These are phyloP conservation scores for Mycena leptocephala DNA, from an alignment of 768 basidiomycete genomes.

Conservation along the genomic window DNA sequence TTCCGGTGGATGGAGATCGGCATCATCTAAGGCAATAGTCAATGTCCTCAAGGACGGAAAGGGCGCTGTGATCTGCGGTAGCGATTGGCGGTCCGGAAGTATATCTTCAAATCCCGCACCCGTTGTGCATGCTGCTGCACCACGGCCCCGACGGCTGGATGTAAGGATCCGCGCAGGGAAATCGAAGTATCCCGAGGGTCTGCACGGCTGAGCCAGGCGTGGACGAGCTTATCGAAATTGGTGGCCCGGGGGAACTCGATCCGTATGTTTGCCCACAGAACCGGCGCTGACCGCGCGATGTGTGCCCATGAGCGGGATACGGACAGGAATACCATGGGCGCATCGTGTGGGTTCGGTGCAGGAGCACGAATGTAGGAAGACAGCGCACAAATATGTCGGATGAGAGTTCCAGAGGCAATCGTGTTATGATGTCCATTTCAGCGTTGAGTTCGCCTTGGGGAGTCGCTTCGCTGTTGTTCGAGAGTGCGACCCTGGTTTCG, in stretches of 20 bases:
- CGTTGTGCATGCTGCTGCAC: neutral
- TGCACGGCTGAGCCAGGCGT: neutral
- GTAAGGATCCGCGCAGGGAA: neutral
- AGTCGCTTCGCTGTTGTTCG: neutral
- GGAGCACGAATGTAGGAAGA: neutral
- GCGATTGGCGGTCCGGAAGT: neutral
- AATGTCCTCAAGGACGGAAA: neutral
- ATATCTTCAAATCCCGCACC: neutral
- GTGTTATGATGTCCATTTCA: neutral
- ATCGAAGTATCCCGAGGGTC: neutral
- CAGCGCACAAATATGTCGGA: constrained; percentile 13
- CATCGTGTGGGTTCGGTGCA: neutral
- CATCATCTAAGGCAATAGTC: neutral
- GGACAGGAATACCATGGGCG: neutral
- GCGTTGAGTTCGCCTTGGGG: neutral
- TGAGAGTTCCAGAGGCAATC: neutral
- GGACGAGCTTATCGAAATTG: neutral
- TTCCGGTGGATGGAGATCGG: neutral
- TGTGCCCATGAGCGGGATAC: neutral
- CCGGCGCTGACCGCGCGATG: neutral
- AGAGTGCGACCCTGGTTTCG: neutral
- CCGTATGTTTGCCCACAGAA: neutral
- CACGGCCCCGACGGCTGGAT: neutral
- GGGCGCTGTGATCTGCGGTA: neutral
- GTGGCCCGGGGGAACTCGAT: neutral